Evolutionary conservation across 257 asterid species (phyloP), one percentile per base, ranked within the genome.

Genomic region (Salvia miltiorrhiza): DNA sequence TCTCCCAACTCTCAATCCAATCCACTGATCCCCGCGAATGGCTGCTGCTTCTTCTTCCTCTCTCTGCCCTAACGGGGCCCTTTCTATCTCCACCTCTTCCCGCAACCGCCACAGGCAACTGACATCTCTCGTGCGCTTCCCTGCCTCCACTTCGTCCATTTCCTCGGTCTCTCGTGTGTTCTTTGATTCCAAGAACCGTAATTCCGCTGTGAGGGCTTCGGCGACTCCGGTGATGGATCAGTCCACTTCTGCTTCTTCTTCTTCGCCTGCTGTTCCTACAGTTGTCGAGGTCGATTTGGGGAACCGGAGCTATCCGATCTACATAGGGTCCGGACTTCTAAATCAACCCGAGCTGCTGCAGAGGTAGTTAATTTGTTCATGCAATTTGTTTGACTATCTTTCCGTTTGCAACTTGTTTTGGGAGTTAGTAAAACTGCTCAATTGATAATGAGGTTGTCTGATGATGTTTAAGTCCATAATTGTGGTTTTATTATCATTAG

Each of bases 291-390:
- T 94, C 39, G 92, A 89, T 86, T 84, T 94, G 86, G 97, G 99
- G 13, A 65, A 81, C 73, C 96, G 97, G 77, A 94, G 97, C 90
- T 94, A 94, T 80, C 99, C 97, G 60, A 94, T 91, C 82, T 94
- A 94, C 73, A 94, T 94, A 14, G 99, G 97, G 13, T 69, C 99
- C 40, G 95, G 97, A n/a, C 93, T 94, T 63, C 92, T 94, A 41
- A 75, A 82, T 82, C 92, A 81, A 69, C 90, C 95, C 4, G 83
- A 91, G 61, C 85, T 94, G 76, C 93, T 94, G 16, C 99, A 94
- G 24, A 85, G 92, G 99, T 94, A 54, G 49, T 28, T 69, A 2
- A 12, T 30, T n/a, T n/a, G n/a, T n/a, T 47, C 62, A 8, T 44
- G 49, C 69, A 28, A 3, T 19, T 30, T 66, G 30, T 58, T 37